Evolutionary conservation across 129 eudicot species (phyloP).

Genomic region (Pulicaria dysenterica): DNA sequence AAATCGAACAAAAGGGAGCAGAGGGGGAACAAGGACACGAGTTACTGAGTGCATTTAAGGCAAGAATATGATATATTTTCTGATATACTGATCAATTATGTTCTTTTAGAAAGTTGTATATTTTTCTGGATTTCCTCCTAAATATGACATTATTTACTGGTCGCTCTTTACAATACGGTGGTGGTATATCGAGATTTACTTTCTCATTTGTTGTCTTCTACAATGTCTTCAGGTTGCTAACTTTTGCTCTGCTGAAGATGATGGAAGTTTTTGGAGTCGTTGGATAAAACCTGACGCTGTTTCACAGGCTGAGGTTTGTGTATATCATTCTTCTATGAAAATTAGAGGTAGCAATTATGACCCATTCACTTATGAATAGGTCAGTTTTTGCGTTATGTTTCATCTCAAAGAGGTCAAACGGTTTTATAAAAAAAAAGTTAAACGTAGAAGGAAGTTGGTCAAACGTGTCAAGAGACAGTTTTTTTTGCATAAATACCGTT

Average conservation of each 20-base stretch:
- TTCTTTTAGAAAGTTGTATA: not conserved
- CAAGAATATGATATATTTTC: constrained; percentile 27
- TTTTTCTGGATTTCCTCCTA: not conserved
- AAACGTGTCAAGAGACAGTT: too few species aligned
- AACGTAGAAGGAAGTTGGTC: too few species aligned
- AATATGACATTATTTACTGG: not conserved
- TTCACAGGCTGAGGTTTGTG: constrained; percentile 74
- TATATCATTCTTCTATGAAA: not conserved
- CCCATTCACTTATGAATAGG: too few species aligned
- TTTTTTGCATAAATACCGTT: too few species aligned
- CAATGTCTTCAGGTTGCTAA: constrained; percentile 79
- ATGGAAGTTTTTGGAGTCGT: constrained; percentile 97
- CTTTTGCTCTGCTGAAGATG: constrained; percentile 91
- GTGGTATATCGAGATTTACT: too few species aligned
- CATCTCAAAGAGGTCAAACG: too few species aligned
- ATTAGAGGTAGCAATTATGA: too few species aligned
- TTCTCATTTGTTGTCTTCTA: not conserved
- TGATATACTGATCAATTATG: not conserved
- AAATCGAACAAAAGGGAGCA: constrained; percentile 73
- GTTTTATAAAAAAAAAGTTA: too few species aligned
- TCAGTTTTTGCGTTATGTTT: too few species aligned
- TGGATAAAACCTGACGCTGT: constrained; percentile 95
- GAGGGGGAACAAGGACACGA: constrained; percentile 69
- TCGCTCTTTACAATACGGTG: too few species aligned
- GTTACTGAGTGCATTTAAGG: constrained; percentile 87